Evolutionary conservation across 768 basidiomycete species (phyloP).

Genomic region (Tremella yokohamensis): DNA sequence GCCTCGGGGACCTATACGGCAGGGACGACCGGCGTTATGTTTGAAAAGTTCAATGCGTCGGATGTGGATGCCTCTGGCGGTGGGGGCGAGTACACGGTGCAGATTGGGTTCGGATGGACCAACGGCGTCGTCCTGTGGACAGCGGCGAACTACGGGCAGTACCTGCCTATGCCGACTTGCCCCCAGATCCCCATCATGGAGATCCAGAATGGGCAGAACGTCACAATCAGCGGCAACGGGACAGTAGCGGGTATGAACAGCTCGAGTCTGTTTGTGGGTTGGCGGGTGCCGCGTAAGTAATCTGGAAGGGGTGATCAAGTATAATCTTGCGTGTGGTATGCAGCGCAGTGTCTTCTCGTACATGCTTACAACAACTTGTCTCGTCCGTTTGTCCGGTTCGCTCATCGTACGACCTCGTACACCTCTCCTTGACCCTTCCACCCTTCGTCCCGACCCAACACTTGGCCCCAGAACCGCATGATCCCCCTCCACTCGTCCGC

Average conservation of each 20-base stretch:
- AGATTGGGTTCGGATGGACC: slow-evolving; percentile 56
- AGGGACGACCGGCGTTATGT: slow-evolving; percentile 14
- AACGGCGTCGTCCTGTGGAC: slow-evolving; percentile 50
- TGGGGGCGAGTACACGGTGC: slow-evolving; percentile 66
- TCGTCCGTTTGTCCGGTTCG: not conserved
- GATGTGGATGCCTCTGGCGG: slow-evolving; percentile 59
- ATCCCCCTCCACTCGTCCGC: slow-evolving; percentile 43
- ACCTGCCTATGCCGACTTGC: slow-evolving; percentile 45
- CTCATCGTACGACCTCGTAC: slow-evolving; percentile 44
- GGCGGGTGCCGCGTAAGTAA: slow-evolving; percentile 15
- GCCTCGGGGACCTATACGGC: slow-evolving; percentile 37
- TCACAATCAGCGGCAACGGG: slow-evolving; percentile 17
- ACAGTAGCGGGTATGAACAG: slow-evolving; percentile 11
- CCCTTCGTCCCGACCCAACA: slow-evolving; percentile 34
- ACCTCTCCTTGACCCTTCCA: slow-evolving; percentile 47
- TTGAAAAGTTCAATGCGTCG: slow-evolving; percentile 66
- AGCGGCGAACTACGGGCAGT: slow-evolving; percentile 48
- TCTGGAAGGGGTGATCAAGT: not conserved
- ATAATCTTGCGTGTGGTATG: slow-evolving; percentile 4
- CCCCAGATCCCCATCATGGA: slow-evolving; percentile 46
- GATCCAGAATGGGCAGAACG: slow-evolving; percentile 10
- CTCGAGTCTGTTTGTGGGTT: slow-evolving; percentile 20
- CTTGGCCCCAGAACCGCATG: slow-evolving; percentile 49
- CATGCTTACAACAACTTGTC: too few species aligned
- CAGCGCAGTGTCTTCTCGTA: slow-evolving; percentile 3